Evolutionary conservation across 345 rosid genomes (phyloP).

Genomic region (Melaleuca quinquenervia): DNA sequence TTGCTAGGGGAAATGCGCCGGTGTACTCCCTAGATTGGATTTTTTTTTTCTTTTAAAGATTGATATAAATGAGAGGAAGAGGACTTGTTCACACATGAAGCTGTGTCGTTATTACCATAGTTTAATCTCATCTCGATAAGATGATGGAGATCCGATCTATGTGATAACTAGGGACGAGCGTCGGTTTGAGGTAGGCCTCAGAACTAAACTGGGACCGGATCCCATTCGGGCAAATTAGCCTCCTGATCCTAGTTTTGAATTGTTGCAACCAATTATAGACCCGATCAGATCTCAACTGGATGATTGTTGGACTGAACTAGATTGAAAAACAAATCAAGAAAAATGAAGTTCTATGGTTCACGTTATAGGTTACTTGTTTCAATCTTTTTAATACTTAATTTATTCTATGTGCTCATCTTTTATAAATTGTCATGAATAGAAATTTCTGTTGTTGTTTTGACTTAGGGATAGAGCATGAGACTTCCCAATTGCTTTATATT

Average conservation of each 20-base stretch:
- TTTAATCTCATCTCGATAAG: too few species aligned
- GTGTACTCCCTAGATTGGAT: too few species aligned
- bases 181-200: rapidly evolving
- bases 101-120: neutral
- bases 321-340: rapidly evolving
- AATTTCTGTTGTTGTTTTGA: neutral
- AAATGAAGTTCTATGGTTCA: neutral
- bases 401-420: neutral
- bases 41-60: too few species aligned
- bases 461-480: neutral
- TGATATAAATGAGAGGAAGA: neutral
- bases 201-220: neutral
- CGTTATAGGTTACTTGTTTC: neutral
- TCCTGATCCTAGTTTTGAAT: neutral
- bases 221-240: too few species aligned
- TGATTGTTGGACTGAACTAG: rapidly evolving
- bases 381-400: neutral
- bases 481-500: neutral
- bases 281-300: rapidly evolving
- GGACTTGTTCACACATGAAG: neutral
- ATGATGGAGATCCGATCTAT: neutral
- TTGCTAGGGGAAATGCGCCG: too few species aligned
- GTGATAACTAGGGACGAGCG: rapidly evolving
- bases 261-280: rapidly evolving
- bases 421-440: neutral